These are phyloP conservation scores for Pythium oligandrum DNA, from an alignment of 352 stramenopile genomes.

Conservation along the genomic window DNA sequence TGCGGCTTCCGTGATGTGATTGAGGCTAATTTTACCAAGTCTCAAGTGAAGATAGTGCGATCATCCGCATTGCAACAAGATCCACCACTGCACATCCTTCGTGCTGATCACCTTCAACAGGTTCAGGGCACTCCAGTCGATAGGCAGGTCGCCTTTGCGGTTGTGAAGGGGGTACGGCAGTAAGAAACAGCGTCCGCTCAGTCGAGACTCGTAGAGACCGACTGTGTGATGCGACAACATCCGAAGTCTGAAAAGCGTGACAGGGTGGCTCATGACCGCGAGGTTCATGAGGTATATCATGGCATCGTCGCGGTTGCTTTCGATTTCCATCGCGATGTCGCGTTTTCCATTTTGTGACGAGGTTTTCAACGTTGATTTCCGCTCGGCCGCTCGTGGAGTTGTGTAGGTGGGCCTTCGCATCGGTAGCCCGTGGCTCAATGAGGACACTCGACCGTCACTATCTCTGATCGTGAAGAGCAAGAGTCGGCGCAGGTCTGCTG, in stretches of 20 bases:
- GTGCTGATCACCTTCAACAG: slow-evolving; percentile 3
- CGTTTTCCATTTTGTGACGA: neutral
- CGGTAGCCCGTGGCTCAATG: no score
- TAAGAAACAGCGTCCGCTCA: slow-evolving; percentile 2
- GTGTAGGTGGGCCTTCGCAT: neutral
- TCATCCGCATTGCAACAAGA: slow-evolving; percentile 11
- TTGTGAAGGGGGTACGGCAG: neutral
- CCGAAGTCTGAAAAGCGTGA: slow-evolving; percentile 10
- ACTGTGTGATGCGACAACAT: neutral
- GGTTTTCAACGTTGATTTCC: neutral
- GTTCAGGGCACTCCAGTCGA: slow-evolving; percentile 6
- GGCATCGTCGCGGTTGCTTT: slow-evolving; percentile 4
- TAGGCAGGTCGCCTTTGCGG: neutral
- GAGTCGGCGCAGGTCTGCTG: neutral
- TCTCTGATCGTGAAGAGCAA: neutral
- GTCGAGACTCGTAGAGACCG: slow-evolving; percentile 2
- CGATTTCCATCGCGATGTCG: neutral
- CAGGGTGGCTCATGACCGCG: slow-evolving; percentile 14
- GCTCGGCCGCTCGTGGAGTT: neutral
- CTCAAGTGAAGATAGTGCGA: no score
- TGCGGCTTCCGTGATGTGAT: no score
- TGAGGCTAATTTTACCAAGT: no score
- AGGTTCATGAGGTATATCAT: slow-evolving; percentile 12
- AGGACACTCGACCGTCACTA: no score
- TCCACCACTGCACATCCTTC: slow-evolving; percentile 6